Evolutionary conservation across 768 basidiomycete species (phyloP), one percentile per base, ranked within the genome.

Genomic region (Tricholoma terreum): DNA sequence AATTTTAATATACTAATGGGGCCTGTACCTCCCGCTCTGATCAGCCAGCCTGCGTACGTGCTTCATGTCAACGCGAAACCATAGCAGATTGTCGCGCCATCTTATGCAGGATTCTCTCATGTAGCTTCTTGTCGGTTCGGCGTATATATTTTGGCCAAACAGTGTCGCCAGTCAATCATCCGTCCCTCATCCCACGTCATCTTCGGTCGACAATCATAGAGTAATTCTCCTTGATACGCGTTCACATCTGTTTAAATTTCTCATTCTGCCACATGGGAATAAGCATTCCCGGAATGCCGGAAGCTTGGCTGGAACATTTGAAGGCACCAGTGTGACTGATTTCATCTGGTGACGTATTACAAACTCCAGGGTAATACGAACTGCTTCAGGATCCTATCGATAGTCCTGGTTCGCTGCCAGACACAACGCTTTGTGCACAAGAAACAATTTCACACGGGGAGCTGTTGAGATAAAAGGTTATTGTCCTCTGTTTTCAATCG

Each of bases 1-100:
- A 64, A 62, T 61, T 58, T 48, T 35, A 50, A 14, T 40, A 27
- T 48, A 27, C 3, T 27, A 27, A 27, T 6, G 24, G 24, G 24
- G 10, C 27, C 2, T 48, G 12, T 35, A 35, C 46, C 43, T 22
- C 22, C 22, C 6, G 24, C 24, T 27, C 24, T 19, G 52, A 53
- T 57, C 51, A 51, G 56, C 51, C n/a, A n/a, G n/a, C 24, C 6
- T 45, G 6, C 36, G 19, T 42, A 17, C 17, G 17, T 42, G 40
- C 40, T 42, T 21, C 42, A 43, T 9, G 43, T 45, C 43, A 45
- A 21, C 21, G n/a, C 19, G 21, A 22, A 43, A 43, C 10, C 5
- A 15, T 27, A 27, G 6, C 24, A 27, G 24, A 1, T 4, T 11
- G 10, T 42, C 21, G 4, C 6, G 9, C 19, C 19, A 42, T 42